Base-by-base conservation (phyloP, 495 filamentous ascomycete genomes). In the Penicillium manginii region DNA sequence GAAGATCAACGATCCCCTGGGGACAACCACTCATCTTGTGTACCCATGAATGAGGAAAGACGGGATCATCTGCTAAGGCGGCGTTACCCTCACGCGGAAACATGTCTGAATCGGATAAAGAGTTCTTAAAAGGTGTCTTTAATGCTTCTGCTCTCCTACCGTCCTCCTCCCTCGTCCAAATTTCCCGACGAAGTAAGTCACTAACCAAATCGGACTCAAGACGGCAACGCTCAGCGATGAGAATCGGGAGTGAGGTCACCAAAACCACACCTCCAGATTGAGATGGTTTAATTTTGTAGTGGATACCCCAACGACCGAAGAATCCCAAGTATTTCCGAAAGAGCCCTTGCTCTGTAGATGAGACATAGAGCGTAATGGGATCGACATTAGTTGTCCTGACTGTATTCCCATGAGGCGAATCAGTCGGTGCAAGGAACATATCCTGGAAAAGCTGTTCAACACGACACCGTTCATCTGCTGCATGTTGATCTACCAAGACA, bases 401-500 rank as follows among this genome's bases (percentile, higher is more conserved):
- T 29, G 61, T 21, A 31, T 8, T 31, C 4, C 9, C 8, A 3
- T 31, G 17, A 32, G 26, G 2, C 4, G 19, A 21, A 29, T 33
- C 42, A 3, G 43, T 54, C 2, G 50, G 15, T 35, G 61, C 35
- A 10, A 61, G 23, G n/a, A 77, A 70, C 47, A 75, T 70, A 10
- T 86, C 83, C 18, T 66, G 55, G 37, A 90, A 76, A 0, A 98
- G 78, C 0, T 67, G 66, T 71, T 98, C 94, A 8, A 97, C 83
- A 6, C 88, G 84, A 64, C 89, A 88, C 18, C 94, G 82, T 72
- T 98, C 94, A 72, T 96, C 91, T 1, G 93, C 94, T 10, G 94
- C 94, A 68, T 98, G 94, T 64, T 98, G 94, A 68, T 98, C 94
- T 45, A 98, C 83, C 10, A 97, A 78, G 0, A 96, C 82, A 1